A percentile compares a stretch with the other conserved stretches of the same genome.
These are phyloP conservation scores for Yamadazyma diddensiae DNA, from an alignment of 1,139 yeast species.

Conservation along the genomic window DNA sequence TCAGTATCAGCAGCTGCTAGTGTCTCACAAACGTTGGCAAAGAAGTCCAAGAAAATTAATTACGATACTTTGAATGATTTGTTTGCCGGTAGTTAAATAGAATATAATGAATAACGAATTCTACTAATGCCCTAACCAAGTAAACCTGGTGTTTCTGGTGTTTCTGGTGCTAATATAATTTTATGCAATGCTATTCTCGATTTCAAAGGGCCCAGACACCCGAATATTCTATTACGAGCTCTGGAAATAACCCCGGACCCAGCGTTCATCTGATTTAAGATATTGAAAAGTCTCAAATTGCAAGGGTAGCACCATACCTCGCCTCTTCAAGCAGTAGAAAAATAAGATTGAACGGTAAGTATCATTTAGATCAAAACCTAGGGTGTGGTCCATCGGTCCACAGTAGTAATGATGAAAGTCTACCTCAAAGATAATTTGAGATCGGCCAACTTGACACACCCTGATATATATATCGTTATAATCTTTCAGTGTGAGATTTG, in stretches of 20 bases:
- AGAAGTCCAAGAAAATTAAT: slow-evolving; percentile 83
- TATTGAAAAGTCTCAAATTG: background rate
- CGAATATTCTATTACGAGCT: too few relatives aligned
- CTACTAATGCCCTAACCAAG: too few relatives aligned
- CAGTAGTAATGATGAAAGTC: too few relatives aligned
- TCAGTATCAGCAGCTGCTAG: slow-evolving; percentile 7
- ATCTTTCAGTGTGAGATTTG: background rate
- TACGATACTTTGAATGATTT: slow-evolving; percentile 38
- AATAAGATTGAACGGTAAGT: background rate
- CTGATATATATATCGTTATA: slow-evolving; percentile 1
- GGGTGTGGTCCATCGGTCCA: background rate
- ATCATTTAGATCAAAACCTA: background rate
- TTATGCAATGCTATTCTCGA: too few relatives aligned
- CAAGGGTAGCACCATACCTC: background rate
- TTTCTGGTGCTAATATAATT: too few relatives aligned
- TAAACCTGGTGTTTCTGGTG: too few relatives aligned
- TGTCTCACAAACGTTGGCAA: slow-evolving; percentile 42
- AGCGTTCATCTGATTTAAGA: too few relatives aligned
- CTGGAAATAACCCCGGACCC: too few relatives aligned
- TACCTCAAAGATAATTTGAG: background rate
- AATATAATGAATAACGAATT: background rate
- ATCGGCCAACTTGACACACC: background rate
- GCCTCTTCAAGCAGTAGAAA: background rate
- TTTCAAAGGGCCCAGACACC: too few relatives aligned
- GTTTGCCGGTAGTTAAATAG: background rate